phyloP scores from a whole-genome alignment of 2,329 filamentous ascomycete species.

The Sporothrix pseudoabietina region DNA sequence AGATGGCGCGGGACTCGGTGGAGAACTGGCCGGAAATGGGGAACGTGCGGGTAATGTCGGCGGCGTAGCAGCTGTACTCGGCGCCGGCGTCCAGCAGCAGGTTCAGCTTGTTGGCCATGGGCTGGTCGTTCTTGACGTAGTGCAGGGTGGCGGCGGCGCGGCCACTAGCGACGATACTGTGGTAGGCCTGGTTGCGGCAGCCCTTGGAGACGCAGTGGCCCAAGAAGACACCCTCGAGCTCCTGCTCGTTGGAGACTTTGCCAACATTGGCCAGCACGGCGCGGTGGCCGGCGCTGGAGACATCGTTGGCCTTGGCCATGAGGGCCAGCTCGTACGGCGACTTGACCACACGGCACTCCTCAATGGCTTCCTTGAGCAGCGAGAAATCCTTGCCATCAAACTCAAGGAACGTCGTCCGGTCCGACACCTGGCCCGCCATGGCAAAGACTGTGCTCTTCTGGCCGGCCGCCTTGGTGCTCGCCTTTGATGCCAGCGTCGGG shows the following conservation, averaged over 20 bases:
- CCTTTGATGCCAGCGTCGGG: conserved; percentile 61
- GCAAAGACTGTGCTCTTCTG: conserved; percentile 60
- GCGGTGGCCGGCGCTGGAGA: conserved; percentile 68
- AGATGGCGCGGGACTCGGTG: conserved; percentile 70
- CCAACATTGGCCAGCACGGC: conserved; percentile 63
- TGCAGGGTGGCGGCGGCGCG: conserved; percentile 82
- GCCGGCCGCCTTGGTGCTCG: conserved; percentile 46
- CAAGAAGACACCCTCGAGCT: conserved; percentile 80
- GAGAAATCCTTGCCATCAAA: conserved; percentile 66
- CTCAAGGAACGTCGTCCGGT: conserved; percentile 69
- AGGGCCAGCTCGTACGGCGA: conserved; percentile 74
- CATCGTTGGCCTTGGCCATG: conserved; percentile 69
- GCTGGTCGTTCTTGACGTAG: conserved; percentile 78
- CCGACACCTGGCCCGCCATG: conserved; percentile 76
- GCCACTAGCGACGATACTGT: conserved; percentile 81
- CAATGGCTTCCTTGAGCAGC: conserved; percentile 63
- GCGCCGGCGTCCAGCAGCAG: conserved; percentile 82
- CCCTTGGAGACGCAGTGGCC: conserved; percentile 74
- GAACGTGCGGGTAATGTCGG: conserved; percentile 80
- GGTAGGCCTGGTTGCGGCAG: conserved; percentile 82
- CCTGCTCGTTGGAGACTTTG: conserved; percentile 72
- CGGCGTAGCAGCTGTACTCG: conserved; percentile 73
- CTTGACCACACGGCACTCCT: conserved; percentile 70
- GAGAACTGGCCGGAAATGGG: conserved; percentile 74
- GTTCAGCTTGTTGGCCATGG: conserved; percentile 71